Percentiles rank a stretch among this genome's conserved stretches.
Conservation (phyloP, 768 basidiomycete genomes). For the Strobilomyces confusus region DNA sequence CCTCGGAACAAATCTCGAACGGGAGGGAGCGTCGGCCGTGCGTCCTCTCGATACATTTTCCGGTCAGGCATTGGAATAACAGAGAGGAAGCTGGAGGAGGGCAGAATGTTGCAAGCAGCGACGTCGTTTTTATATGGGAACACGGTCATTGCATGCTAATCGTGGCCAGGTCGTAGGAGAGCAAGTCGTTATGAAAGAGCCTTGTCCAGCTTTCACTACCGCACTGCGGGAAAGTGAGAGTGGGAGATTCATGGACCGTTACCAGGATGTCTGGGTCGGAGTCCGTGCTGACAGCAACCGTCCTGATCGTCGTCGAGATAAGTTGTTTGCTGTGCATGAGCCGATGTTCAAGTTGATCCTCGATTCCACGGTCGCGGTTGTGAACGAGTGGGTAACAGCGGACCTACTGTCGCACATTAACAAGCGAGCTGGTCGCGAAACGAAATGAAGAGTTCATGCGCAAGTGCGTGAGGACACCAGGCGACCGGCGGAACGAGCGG, state of each 20-base stretch:
- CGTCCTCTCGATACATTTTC: constrained; percentile 20
- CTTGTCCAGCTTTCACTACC: constrained; percentile 22
- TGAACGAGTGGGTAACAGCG: constrained; percentile 6
- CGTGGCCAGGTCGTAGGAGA: constrained; percentile 13
- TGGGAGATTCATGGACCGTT: constrained; percentile 26
- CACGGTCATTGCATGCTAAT: constrained; percentile 23
- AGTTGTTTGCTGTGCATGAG: constrained; percentile 29
- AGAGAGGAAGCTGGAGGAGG: constrained; percentile 8
- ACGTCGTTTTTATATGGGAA: constrained; percentile 25
- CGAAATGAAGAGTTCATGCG: constrained; percentile 22
- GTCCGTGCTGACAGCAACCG: constrained; percentile 26
- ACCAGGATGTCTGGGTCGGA: constrained; percentile 19
- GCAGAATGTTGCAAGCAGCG: not conserved
- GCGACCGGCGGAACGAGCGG: constrained; percentile 9
- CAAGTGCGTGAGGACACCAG: constrained; percentile 13
- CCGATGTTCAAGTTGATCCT: constrained; percentile 26
- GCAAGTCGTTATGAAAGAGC: constrained; percentile 23
- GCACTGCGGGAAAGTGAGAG: constrained; percentile 20
- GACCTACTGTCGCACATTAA: constrained; percentile 10
- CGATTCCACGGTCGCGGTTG: constrained; percentile 2
- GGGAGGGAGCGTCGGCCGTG: constrained; percentile 62
- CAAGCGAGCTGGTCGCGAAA: constrained; percentile 10
- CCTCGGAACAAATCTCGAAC: constrained; percentile 69
- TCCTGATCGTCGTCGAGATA: constrained; percentile 31
- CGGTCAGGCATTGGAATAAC: constrained; percentile 29